Evolutionary conservation across 83 land plant genomes (phyloP), one percentile per base, ranked within the genome.

Genomic region (Thuja plicata): DNA sequence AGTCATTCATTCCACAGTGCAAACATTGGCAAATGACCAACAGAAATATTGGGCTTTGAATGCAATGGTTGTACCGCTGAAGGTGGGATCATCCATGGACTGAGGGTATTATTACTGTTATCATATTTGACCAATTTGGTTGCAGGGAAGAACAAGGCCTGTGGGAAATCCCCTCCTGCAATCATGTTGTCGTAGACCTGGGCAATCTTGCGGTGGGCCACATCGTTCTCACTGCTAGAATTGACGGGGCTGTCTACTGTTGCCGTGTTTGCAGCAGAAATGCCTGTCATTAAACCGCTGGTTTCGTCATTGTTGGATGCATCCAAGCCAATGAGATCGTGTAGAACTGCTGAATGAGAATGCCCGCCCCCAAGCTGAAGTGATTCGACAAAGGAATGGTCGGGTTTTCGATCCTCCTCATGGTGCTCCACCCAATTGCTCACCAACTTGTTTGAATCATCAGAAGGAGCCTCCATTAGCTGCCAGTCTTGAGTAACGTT

Each of bases 251-350:
- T 83, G 7, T 83, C 85, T 48, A 83, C 54, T 11, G 85, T 46
- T n/a, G 34, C 17, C 12, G 85, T 46, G 30, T 46, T 83, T 3
- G 54, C 32, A 46, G n/a, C 85, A n/a, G 85, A 83, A 30, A 83
- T 48, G 34, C 48, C 85, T n/a, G 85, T 83, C 54, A 83, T 46
- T 35, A 83, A 16, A 48, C 54, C 48, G 17, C 57, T 46, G 52
- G 85, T 83, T 83, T 83, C 85, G 16, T 83, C 85, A 48, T 83
- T 83, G 50, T 83, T 83, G 85, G 85, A 83, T 11, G 89, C 13
- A 7, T 88, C 88, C 19, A 90, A 88, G 16, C 87, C 91, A 12
- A 86, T 57, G 86, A 90, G 21, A 43, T 84, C 92, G 9, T 89
- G 90, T 7, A 88, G 46, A 10, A 76, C 87, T 66, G 88, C 83